phyloP scores from a whole-genome alignment of 768 basidiomycete species.

The Mycena vitilis region DNA sequence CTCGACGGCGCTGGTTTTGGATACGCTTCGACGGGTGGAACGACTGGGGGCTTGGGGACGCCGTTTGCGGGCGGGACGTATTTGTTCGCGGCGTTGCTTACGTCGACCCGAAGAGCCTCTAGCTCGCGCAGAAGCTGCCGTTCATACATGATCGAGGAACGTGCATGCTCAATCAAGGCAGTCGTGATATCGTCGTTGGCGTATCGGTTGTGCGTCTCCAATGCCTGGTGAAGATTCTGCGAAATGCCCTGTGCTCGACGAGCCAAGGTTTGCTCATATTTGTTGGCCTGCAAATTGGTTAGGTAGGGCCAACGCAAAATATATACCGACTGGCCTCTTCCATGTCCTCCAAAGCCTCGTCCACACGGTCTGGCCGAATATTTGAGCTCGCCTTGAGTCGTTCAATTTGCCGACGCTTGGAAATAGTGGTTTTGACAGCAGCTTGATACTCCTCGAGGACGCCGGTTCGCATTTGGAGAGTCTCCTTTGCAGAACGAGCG shows the following conservation, averaged over 20 bases:
- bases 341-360: slow-evolving; percentile 92
- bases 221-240: slow-evolving; percentile 88
- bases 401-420: slow-evolving; percentile 92
- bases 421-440: slow-evolving; percentile 93
- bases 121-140: slow-evolving; percentile 88
- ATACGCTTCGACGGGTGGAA: slow-evolving; percentile 61
- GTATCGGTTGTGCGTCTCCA: slow-evolving; percentile 85
- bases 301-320: slow-evolving; percentile 2
- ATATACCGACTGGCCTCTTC: slow-evolving; percentile 74
- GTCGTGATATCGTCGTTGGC: slow-evolving; percentile 93
- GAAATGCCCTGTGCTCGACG: slow-evolving; percentile 94
- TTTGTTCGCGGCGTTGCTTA: slow-evolving; percentile 75
- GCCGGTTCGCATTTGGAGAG: slow-evolving; percentile 87
- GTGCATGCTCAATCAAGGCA: slow-evolving; percentile 92
- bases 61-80: slow-evolving; percentile 59
- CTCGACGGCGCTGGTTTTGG: slow-evolving; percentile 46
- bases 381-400: slow-evolving; percentile 87
- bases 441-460: slow-evolving; percentile 95
- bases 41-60: slow-evolving; percentile 63
- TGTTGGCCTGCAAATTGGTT: slow-evolving; percentile 74
- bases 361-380: slow-evolving; percentile 87
- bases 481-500: slow-evolving; percentile 96
- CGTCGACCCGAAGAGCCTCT: slow-evolving; percentile 83
- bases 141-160: slow-evolving; percentile 93
- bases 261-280: slow-evolving; percentile 87